A percentile compares a stretch with the other conserved stretches of the same genome.
Conservation (phyloP, 306 rosid genomes). For the Casuarina equisetifolia region DNA sequence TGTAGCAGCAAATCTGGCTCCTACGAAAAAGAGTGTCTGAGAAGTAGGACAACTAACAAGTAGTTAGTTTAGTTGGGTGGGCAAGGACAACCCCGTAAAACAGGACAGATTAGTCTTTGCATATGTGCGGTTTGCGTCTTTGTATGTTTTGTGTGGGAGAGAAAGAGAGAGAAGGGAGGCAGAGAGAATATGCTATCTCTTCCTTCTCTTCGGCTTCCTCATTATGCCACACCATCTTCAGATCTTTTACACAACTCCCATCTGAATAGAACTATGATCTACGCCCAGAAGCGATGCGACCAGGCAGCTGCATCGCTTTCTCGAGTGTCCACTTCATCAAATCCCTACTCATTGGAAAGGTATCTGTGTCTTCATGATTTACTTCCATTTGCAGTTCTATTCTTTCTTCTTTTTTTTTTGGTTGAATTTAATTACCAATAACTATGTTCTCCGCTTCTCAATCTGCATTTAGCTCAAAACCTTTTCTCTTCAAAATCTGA, state of each 20-base stretch:
- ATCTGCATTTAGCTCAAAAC: not conserved
- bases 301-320: not conserved
- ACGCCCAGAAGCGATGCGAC: conserved; percentile 1
- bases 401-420: not conserved
- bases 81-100: not conserved
- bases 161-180: not conserved
- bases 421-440: not conserved
- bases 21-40: too few species aligned
- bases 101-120: not conserved
- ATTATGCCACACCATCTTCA: not conserved
- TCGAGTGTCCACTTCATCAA: conserved; percentile 28
- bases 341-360: conserved; percentile 11
- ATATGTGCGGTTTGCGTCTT: not conserved
- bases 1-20: too few species aligned
- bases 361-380: not conserved
- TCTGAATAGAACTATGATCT: conserved; percentile 12
- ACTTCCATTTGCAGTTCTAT: not conserved
- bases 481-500: not conserved
- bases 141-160: not conserved
- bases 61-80: not conserved
- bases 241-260: conserved; percentile 17
- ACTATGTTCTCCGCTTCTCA: not conserved
- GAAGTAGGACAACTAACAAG: too few species aligned
- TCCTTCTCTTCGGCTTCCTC: conserved; percentile 30
- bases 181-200: conserved; percentile 22